Percentiles rank a stretch among this genome's conserved stretches.
phyloP scores from a whole-genome alignment of 2,329 filamentous ascomycete species.

The Hypocrella siamensis region DNA sequence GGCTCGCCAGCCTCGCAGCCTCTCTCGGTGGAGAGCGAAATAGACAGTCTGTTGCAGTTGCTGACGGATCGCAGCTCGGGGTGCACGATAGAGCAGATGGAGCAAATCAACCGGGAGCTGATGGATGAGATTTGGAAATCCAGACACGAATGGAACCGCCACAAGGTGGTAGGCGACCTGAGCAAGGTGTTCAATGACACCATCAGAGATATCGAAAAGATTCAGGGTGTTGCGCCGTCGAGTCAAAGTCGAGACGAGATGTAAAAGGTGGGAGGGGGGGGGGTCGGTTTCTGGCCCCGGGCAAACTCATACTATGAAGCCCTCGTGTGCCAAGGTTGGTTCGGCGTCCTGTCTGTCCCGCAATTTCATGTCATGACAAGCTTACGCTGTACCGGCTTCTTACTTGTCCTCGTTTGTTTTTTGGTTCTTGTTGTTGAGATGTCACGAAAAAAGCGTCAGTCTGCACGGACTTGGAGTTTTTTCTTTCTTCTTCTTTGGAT shows the following conservation, averaged over 20 bases:
- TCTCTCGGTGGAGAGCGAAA: constrained; percentile 28
- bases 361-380: no score
- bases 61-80: constrained; percentile 56
- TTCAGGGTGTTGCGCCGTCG: constrained; percentile 26
- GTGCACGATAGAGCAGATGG: constrained; percentile 81
- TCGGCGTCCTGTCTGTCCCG: no score
- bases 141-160: constrained; percentile 71
- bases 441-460: neutral
- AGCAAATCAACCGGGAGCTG: constrained; percentile 78
- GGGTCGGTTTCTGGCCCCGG: neutral
- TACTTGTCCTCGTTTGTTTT: neutral
- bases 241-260: constrained; percentile 21
- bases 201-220: constrained; percentile 49
- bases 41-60: constrained; percentile 42
- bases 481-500: neutral
- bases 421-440: neutral
- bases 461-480: neutral
- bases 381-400: no score
- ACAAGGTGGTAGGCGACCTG: constrained; percentile 49
- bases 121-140: constrained; percentile 83
- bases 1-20: constrained; percentile 27
- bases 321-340: no score
- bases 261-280: neutral
- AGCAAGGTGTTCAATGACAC: constrained; percentile 60
- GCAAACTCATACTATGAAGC: neutral